Base-by-base conservation (phyloP, 306 rosid genomes). In the Acmispon strigosus region DNA sequence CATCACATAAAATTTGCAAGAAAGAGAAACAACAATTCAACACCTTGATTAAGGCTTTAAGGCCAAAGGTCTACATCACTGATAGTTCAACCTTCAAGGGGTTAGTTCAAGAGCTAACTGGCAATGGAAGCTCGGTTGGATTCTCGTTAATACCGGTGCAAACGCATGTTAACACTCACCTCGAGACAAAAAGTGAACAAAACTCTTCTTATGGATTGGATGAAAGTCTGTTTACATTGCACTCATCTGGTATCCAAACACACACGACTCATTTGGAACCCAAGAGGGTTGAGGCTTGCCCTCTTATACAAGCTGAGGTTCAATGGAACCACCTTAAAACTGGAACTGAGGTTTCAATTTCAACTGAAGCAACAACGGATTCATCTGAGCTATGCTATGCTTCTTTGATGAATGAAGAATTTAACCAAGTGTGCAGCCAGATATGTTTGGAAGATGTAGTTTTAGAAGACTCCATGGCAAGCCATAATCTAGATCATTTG, bases 31-130 rank as follows among this genome's bases (percentile, higher is more conserved):
- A 76, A 42, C 72, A 71, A 66, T 37, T 81, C 66, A 71, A 74
- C 22, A 76, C 62, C 60, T 45, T 81, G 81, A 76, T 81, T 5
- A 76, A 58, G 60, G 72, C 67, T 20, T 52, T 76, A 62, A 45
- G 71, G 72, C 85, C 85, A 0, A 76, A 66, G 66, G 85, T 81
- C 57, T 76, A 76, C 62, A 81, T 81, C 67, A 81, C 72, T 51
- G 79, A 72, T 55, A 71, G 50, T 72, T 76, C 85, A 61, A 71
- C 57, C 17, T 81, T 81, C 85, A 81, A 81, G 63, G 62, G 59
- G 57, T 63, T 81, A 34, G 85, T 81, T 52, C 85, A 81, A 66
- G 81, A 81, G 44, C 56, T 81, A 50, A 81, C 85, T 51, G 81
- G 85, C 34, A 81, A 76, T 66, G 62, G 39, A 75, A 76, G 42